Evolutionary conservation across 2,329 filamentous ascomycete genomes (phyloP), one percentile per base, ranked within the genome.

Genomic region (Ophiostoma australiae): DNA sequence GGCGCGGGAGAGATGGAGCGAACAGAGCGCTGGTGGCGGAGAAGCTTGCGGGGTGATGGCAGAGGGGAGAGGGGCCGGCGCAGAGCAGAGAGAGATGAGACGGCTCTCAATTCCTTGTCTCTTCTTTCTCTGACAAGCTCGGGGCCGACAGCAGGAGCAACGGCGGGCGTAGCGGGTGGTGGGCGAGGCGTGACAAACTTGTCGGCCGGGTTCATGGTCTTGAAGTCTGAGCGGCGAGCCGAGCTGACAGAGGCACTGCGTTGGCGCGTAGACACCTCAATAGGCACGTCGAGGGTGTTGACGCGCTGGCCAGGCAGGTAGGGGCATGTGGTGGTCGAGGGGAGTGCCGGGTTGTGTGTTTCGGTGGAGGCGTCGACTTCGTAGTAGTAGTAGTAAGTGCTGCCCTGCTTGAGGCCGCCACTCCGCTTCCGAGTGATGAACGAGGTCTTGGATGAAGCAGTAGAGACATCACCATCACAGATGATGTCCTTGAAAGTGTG

Each of bases 321-420:
- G 48, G 94, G 93, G 77, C 94, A 98, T 63, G 86, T 81, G 2
- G 88, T 93, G 1, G 94, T 97, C 13, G 86, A 89, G 23, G 91
- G 90, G 75, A 91, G 84, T 1, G 87, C 81, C 37, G 89, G 83
- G 78, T 97, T 92, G 78, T 92, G 88, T 69, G 87, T 88, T 80
- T 97, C 94, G 44, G 88, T 84, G 67, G 90, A 88, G 75, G 90
- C 89, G 79, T 97, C 89, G 61, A 97, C 80, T 78, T 94, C 89
- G 80, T 97, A 97, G 91, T 95, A 97, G 84, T 97, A 98, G 86
- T 94, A 97, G 80, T 97, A 97, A 20, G 90, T 95, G 72, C 91
- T 89, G 65, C 94, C 94, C 91, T 97, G 97, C 80, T 91, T 95
- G 74, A 97, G 85, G 69, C 91, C 94, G 72, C 93, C 93, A 75